Conservation (phyloP, 2,329 filamentous ascomycete species). For the Sporothrix sp. region DNA sequence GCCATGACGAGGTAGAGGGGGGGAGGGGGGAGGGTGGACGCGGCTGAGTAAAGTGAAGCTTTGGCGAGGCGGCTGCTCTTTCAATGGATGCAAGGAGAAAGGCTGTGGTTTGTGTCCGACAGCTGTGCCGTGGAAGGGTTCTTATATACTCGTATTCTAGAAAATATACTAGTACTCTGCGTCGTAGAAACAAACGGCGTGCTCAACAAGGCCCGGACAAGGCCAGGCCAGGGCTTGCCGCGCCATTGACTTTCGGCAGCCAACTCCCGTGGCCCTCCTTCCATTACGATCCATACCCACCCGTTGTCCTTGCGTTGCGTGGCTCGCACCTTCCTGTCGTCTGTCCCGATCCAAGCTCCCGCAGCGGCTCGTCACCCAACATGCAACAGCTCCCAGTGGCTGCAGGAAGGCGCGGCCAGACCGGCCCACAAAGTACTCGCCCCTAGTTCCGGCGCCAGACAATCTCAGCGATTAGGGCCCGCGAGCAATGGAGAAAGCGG, state of each 20-base stretch:
- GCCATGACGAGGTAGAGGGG: slow-evolving; percentile 7
- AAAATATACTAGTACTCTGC: too few relatives aligned
- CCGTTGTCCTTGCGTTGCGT: too few relatives aligned
- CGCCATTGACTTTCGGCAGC: slow-evolving; percentile 4
- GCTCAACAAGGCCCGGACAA: not conserved
- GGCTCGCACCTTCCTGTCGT: not conserved
- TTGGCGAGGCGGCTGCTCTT: not conserved
- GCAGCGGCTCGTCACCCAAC: too few relatives aligned
- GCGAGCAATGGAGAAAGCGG: not conserved
- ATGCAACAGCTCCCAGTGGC: too few relatives aligned
- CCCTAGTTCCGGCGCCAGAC: too few relatives aligned
- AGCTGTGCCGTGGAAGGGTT: not conserved
- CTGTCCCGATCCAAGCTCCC: not conserved
- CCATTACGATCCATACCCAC: not conserved
- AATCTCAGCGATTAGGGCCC: too few relatives aligned
- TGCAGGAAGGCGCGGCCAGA: too few relatives aligned
- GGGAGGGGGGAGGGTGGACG: not conserved
- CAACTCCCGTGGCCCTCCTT: slow-evolving; percentile 4
- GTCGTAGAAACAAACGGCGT: too few relatives aligned
- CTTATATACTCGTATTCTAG: too few relatives aligned
- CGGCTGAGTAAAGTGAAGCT: too few relatives aligned
- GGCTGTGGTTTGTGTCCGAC: not conserved
- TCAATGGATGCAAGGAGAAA: not conserved
- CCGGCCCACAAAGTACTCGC: too few relatives aligned
- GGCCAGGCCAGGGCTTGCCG: not conserved